Percentiles rank a stretch among this genome's conserved stretches.
Conservation (phyloP, 2,329 filamentous ascomycete species). For the Xylariaceae sp. region DNA sequence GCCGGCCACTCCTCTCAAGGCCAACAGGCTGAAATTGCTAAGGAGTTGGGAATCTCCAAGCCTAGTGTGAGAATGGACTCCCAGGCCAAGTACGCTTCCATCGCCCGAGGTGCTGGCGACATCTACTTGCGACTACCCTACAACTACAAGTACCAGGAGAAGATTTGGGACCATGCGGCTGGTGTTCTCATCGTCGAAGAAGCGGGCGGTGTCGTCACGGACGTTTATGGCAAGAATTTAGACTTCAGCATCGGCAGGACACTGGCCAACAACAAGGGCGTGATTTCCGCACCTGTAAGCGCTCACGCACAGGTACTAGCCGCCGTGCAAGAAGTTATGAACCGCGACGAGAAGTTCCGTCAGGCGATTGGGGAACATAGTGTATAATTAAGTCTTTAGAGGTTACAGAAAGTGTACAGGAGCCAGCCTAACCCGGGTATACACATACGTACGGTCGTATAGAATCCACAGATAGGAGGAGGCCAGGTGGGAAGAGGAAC, state of each 20-base stretch:
- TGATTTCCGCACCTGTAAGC: conserved; percentile 76
- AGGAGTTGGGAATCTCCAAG: conserved; percentile 78
- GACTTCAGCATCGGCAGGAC: conserved; percentile 86
- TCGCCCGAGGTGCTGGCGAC: conserved; percentile 88
- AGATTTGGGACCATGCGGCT: conserved; percentile 99
- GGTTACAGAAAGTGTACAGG: conserved; percentile 24
- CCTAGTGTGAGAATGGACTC: conserved; percentile 95
- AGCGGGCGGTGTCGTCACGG: conserved; percentile 86
- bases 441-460: conserved; percentile 18
- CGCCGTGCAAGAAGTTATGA: conserved; percentile 75
- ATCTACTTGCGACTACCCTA: conserved; percentile 88
- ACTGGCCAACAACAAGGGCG: conserved; percentile 83
- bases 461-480: conserved; percentile 26
- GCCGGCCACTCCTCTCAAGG: conserved; percentile 85
- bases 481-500: conserved; percentile 11
- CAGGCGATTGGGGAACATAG: no score
- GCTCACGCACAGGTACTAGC: conserved; percentile 72
- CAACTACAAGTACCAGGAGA: conserved; percentile 86
- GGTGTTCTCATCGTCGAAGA: conserved; percentile 92
- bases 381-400: conserved; percentile 11
- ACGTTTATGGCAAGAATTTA: conserved; percentile 76
- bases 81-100: conserved; percentile 95
- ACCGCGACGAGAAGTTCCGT: conserved; percentile 36
- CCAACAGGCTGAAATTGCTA: conserved; percentile 79
- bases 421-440: conserved; percentile 21